A percentile compares a stretch with the other conserved stretches of the same genome.
Evolutionary conservation across 108 stramenopile species (phyloP).

Genomic region (Nitzschia sp.): DNA sequence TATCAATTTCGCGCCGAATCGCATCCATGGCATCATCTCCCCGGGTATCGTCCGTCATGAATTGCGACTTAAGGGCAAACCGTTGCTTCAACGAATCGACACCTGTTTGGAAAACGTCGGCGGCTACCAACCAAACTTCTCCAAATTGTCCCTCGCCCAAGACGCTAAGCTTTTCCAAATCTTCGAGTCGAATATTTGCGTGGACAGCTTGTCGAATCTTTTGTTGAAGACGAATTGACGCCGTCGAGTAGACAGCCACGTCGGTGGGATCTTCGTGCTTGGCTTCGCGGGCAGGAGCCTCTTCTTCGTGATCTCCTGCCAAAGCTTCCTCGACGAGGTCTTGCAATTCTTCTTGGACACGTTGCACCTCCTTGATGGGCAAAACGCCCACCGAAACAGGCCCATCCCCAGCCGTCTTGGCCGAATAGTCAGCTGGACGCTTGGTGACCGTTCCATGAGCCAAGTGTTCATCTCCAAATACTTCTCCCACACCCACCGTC

Average conservation of each 20-base stretch:
- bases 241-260: too few species aligned
- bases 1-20: slow-evolving; percentile 79
- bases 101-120: slow-evolving; percentile 22
- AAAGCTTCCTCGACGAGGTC: not conserved
- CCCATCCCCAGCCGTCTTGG: slow-evolving; percentile 1
- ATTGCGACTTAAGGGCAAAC: slow-evolving; percentile 82
- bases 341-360: not conserved
- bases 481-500: slow-evolving; percentile 19
- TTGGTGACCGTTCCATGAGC: too few species aligned
- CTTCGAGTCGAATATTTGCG: slow-evolving; percentile 29
- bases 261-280: not conserved
- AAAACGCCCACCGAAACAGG: not conserved
- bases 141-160: slow-evolving; percentile 74
- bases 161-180: slow-evolving; percentile 10
- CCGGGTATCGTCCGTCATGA: slow-evolving; percentile 10
- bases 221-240: slow-evolving; percentile 2
- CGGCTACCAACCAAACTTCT: slow-evolving; percentile 78
- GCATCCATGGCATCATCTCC: slow-evolving; percentile 53
- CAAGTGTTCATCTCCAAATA: slow-evolving; percentile 29
- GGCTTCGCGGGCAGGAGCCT: not conserved
- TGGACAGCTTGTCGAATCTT: slow-evolving; percentile 3
- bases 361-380: not conserved
- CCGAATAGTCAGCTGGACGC: slow-evolving; percentile 4
- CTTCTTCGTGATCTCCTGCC: slow-evolving; percentile 24
- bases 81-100: slow-evolving; percentile 57